Base-by-base conservation (phyloP, 345 rosid species). In the Salix brachista region DNA sequence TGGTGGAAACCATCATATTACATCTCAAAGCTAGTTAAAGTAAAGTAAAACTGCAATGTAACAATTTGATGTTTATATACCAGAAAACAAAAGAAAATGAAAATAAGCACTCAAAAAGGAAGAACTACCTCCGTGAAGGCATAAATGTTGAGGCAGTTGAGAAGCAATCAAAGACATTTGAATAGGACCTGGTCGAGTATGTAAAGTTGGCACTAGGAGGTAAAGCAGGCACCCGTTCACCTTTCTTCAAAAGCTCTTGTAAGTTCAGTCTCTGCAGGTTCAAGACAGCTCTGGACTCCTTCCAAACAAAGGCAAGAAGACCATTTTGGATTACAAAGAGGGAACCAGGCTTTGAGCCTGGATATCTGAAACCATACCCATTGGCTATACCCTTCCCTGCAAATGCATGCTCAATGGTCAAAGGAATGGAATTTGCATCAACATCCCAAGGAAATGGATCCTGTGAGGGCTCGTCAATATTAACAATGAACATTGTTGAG, bases 331-430 rank as follows among this genome's bases (percentile, higher is more conserved):
- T 85, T 39, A 89, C 88, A 67, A 82, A 94, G 71, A 94, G 90
- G 1, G 90, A 83, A 72, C 98, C 96, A 2, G 97, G 97, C 87
- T 92, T 94, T 74, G 92, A 86, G 50, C 94, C 94, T 4, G 97
- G 96, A 87, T 92, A 94, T 44, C 98, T 82, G 78, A 94, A 94
- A 69, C 97, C 98, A 80, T 94, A 94, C 32, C 97, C 96, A 66
- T 94, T 89, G 12, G 97, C 93, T 66, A 91, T 92, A 62, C 96
- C 97, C 78, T 89, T 92, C 70, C 98, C 96, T n/a, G 62, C 37
- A 72, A 85, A 94, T 74, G 90, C 89, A 74, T 89, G 75, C 69
- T 84, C 83, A 41, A 86, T 78, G 76, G 9, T 78, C 46, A 88
- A 85, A 28, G 89, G 89, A 60, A 75, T 72, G 32, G 88, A 85